phyloP scores from a whole-genome alignment of 495 filamentous ascomycete species.

The Aspergillus panamensis region DNA sequence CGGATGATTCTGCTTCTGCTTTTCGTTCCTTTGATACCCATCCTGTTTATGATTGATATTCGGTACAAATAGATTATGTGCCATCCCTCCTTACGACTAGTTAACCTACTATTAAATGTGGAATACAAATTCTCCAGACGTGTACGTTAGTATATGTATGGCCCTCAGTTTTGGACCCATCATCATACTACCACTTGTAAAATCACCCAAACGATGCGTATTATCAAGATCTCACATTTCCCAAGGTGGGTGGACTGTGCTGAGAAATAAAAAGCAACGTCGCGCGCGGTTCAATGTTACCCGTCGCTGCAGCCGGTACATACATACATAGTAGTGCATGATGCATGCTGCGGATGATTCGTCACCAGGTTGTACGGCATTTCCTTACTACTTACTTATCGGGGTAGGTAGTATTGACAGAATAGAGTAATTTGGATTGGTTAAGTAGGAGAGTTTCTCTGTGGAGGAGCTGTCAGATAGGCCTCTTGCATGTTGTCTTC shows the following conservation, averaged over 20 bases:
- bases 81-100: background rate
- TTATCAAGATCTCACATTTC: no score
- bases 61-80: slow-evolving; percentile 14
- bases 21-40: slow-evolving; percentile 15
- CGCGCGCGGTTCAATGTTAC: background rate
- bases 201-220: no score
- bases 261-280: background rate
- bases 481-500: no score
- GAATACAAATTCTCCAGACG: background rate
- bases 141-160: no score
- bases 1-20: slow-evolving; percentile 12
- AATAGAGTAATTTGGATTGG: no score
- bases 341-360: background rate
- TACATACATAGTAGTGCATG: background rate
- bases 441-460: no score
- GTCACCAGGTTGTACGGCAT: background rate
- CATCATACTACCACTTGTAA: no score
- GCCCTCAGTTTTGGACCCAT: no score
- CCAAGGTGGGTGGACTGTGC: background rate
- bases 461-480: no score
- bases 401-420: no score
- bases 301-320: background rate
- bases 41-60: slow-evolving; percentile 1
- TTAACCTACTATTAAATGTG: background rate
- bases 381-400: no score